Evolutionary conservation across 2,329 filamentous ascomycete genomes (phyloP).

Genomic region (Mollisiaceae sp.): DNA sequence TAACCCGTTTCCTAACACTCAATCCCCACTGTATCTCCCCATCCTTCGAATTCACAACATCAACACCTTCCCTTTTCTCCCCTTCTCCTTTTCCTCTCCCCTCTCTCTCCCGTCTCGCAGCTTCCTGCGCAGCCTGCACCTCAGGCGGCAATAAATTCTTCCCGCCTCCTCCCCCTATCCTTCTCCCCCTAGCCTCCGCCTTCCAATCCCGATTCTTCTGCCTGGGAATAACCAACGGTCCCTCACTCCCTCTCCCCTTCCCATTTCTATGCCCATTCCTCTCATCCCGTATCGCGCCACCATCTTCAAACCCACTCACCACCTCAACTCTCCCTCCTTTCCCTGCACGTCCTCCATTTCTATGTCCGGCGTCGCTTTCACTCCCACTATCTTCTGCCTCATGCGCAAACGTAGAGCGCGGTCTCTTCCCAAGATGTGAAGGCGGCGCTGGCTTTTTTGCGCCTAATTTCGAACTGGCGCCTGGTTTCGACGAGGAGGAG

Average conservation of each 20-base stretch:
- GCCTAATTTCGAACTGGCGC: constrained; percentile 39
- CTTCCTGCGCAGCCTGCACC: constrained; percentile 49
- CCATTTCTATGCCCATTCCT: constrained; percentile 41
- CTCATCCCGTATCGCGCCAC: constrained; percentile 46
- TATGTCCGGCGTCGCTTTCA: constrained; percentile 52
- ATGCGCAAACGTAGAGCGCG: constrained; percentile 49
- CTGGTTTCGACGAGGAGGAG: constrained; percentile 35
- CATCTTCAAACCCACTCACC: constrained; percentile 58
- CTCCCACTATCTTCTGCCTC: constrained; percentile 55
- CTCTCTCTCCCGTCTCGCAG: constrained; percentile 44
- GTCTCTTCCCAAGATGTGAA: constrained; percentile 47
- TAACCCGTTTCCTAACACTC: constrained; percentile 49
- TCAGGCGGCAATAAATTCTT: constrained; percentile 63
- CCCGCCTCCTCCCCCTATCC: constrained; percentile 42
- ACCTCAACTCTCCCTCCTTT: constrained; percentile 47
- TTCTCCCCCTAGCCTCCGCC: constrained; percentile 51
- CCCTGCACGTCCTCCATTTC: constrained; percentile 5
- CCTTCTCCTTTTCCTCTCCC: constrained; percentile 40
- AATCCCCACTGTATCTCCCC: constrained; percentile 52
- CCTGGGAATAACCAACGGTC: constrained; percentile 59
- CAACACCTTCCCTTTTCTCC: constrained; percentile 44
- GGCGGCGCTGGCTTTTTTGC: constrained; percentile 28
- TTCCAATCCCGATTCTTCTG: constrained; percentile 68
- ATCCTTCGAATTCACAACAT: constrained; percentile 54
- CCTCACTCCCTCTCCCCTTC: constrained; percentile 42